Percentiles rank a stretch among this genome's conserved stretches.
Evolutionary conservation across 169 alveolate species (phyloP).

Genomic region (Theileria parva): DNA sequence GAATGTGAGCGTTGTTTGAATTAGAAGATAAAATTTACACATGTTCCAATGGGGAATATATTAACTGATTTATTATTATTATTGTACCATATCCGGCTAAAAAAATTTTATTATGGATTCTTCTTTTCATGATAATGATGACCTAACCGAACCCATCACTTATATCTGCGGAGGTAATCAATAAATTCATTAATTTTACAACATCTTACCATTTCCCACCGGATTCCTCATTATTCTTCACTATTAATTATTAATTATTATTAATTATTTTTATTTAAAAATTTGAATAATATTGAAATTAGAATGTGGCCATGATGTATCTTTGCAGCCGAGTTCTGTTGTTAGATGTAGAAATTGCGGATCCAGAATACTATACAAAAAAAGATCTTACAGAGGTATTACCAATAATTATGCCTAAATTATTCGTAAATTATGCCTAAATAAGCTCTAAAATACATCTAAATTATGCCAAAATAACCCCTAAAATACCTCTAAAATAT

Average conservation of each 20-base stretch:
- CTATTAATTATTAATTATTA: background rate
- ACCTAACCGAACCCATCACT: conserved; percentile 53
- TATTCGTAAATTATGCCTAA: too few relatives aligned
- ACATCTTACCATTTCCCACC: too few relatives aligned
- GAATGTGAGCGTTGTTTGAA: background rate
- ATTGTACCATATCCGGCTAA: background rate
- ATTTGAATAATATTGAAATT: background rate
- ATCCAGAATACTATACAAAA: conserved; percentile 80
- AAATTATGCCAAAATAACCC: too few relatives aligned
- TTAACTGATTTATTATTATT: background rate
- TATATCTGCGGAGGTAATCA: conserved; percentile 65
- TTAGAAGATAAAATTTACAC: background rate
- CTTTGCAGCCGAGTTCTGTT: conserved; percentile 82
- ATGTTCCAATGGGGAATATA: conserved; percentile 7
- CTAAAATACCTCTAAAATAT: too few relatives aligned
- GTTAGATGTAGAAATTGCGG: conserved; percentile 85
- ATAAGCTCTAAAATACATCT: too few relatives aligned
- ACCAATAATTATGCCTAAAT: too few relatives aligned
- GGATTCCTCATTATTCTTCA: background rate
- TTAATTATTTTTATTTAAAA: background rate
- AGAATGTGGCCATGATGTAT: conserved; percentile 85
- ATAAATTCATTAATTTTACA: background rate
- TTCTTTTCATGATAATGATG: conserved; percentile 26
- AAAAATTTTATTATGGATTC: conserved; percentile 1
- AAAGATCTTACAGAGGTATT: conserved; percentile 78